These are phyloP conservation scores for Tephrocybe rancida DNA, from an alignment of 768 basidiomycete species.

Conservation along the genomic window DNA sequence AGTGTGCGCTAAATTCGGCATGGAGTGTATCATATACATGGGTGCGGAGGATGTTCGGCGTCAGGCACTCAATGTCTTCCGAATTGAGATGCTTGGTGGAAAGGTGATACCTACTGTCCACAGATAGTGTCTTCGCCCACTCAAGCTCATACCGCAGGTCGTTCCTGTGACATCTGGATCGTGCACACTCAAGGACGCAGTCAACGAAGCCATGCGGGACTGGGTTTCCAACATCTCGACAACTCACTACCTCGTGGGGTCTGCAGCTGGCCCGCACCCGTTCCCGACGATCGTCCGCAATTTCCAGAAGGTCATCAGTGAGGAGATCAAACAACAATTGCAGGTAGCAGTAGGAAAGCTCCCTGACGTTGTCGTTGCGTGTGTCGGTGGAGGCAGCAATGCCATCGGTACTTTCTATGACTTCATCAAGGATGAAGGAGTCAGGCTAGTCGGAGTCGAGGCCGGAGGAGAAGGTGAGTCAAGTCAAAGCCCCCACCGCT, in stretches of 20 bases:
- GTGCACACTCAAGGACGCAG: constrained; percentile 94
- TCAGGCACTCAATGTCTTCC: constrained; percentile 96
- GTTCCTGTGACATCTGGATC: constrained; percentile 93
- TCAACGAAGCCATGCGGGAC: constrained; percentile 97
- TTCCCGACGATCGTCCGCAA: constrained; percentile 99
- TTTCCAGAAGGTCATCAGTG: constrained; percentile 90
- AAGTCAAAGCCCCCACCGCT: neutral
- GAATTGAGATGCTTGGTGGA: constrained; percentile 96
- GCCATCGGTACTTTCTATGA: constrained; percentile 98
- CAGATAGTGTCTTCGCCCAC: neutral
- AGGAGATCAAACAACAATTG: constrained; percentile 92
- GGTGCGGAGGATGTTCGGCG: constrained; percentile 95
- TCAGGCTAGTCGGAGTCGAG: constrained; percentile 91
- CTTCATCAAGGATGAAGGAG: constrained; percentile 87
- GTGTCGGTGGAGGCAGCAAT: constrained; percentile 97
- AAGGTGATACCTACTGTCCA: constrained; percentile 52
- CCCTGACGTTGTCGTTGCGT: constrained; percentile 93
- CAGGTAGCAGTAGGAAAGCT: constrained; percentile 75
- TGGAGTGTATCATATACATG: constrained; percentile 98
- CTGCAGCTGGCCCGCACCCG: constrained; percentile 96
- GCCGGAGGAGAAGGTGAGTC: constrained; percentile 96
- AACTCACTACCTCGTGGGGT: constrained; percentile 97
- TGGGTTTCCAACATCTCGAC: constrained; percentile 96
- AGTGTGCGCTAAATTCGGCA: constrained; percentile 93
- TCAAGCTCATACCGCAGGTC: constrained; percentile 52